Evolutionary conservation across 179 eudicot genomes (phyloP).

Genomic region (Drosera spatulata): DNA sequence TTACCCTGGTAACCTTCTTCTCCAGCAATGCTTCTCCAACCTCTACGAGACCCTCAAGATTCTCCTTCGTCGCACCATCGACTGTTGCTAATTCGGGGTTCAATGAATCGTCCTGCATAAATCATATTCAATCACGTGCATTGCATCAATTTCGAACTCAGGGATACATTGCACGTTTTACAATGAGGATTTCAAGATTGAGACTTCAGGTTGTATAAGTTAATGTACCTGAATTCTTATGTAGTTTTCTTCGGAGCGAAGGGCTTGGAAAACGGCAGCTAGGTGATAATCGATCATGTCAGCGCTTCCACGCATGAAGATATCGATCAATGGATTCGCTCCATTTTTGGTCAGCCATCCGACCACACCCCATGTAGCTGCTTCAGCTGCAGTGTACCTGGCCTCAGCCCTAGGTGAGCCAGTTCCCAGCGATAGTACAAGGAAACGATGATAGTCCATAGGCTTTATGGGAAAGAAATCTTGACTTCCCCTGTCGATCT

Average conservation of each 20-base stretch:
- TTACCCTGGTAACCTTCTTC: slow-evolving; percentile 17
- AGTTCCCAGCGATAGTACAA: slow-evolving; percentile 43
- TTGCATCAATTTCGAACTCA: no score
- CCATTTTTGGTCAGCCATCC: slow-evolving; percentile 32
- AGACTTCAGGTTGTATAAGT: not conserved
- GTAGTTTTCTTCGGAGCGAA: slow-evolving; percentile 34
- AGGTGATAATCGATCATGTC: slow-evolving; percentile 50
- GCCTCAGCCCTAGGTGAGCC: slow-evolving; percentile 22
- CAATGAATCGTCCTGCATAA: slow-evolving; percentile 13
- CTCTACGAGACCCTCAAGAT: slow-evolving; percentile 18
- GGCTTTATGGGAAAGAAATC: slow-evolving; percentile 30
- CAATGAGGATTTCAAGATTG: not conserved
- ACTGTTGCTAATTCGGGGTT: slow-evolving; percentile 13
- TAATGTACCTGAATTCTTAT: slow-evolving; percentile 38
- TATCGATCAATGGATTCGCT: slow-evolving; percentile 29
- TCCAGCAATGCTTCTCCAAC: slow-evolving; percentile 18
- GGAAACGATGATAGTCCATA: slow-evolving; percentile 24
- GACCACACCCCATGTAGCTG: slow-evolving; percentile 34
- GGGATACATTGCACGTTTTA: no score
- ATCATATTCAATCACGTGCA: not conserved
- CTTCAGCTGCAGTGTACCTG: slow-evolving; percentile 23
- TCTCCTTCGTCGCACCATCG: slow-evolving; percentile 24
- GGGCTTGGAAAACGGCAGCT: slow-evolving; percentile 29
- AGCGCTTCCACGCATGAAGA: slow-evolving; percentile 32
- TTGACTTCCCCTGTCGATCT: slow-evolving; percentile 10